A percentile compares a stretch with the other conserved stretches of the same genome.
Conservation (phyloP, 2,329 filamentous ascomycete species). For the Apiospora malaysiana region DNA sequence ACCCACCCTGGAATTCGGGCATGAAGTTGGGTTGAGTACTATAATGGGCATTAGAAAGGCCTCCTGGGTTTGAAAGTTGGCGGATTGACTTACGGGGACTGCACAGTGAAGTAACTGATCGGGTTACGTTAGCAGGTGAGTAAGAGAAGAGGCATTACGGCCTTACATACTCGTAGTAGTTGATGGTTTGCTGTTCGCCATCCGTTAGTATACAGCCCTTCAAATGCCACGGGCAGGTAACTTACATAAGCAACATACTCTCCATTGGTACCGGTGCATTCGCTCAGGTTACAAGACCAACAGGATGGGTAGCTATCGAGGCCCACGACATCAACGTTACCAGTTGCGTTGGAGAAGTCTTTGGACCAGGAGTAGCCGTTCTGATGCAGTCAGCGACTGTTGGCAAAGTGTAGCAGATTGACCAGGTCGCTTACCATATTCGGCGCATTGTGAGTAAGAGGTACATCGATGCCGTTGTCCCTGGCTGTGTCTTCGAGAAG, state of each 20-base stretch:
- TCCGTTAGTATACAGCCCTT: background rate
- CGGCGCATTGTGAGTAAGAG: slow-evolving; percentile 63
- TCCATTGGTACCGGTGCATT: slow-evolving; percentile 66
- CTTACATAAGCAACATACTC: slow-evolving; percentile 61
- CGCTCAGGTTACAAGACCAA: slow-evolving; percentile 68
- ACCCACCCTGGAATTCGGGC: slow-evolving; percentile 65
- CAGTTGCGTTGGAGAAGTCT: slow-evolving; percentile 61
- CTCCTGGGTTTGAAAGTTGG: too few relatives aligned
- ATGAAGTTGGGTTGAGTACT: slow-evolving; percentile 58
- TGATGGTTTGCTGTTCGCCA: slow-evolving; percentile 28
- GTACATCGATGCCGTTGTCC: slow-evolving; percentile 63
- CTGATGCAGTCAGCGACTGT: slow-evolving; percentile 20
- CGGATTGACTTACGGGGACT: slow-evolving; percentile 37
- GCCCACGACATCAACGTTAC: slow-evolving; percentile 60
- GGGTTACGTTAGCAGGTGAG: background rate
- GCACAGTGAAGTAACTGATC: slow-evolving; percentile 37
- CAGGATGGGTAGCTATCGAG: slow-evolving; percentile 62
- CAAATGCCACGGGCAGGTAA: slow-evolving; percentile 22
- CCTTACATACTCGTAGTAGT: slow-evolving; percentile 33
- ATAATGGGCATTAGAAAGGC: background rate
- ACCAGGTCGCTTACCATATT: slow-evolving; percentile 51
- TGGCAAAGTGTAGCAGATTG: too few relatives aligned
- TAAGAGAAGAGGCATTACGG: background rate
- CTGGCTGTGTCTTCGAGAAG: slow-evolving; percentile 58
- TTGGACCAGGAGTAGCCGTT: slow-evolving; percentile 61